Base-by-base conservation (phyloP, 257 asterid species). In the Scutellaria galericulata region DNA sequence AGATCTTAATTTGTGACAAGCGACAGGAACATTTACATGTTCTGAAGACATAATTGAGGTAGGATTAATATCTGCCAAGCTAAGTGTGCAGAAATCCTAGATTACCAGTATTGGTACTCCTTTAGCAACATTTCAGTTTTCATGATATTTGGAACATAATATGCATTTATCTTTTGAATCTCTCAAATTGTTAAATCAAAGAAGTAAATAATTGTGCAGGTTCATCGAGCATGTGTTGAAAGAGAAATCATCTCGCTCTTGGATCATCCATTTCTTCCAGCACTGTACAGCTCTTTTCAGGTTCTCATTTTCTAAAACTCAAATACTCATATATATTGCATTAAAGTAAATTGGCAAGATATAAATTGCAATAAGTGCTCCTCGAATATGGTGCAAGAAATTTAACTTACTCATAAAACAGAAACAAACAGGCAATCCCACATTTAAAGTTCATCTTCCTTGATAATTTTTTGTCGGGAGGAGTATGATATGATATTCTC, bases 221-320 rank as follows among this genome's bases (percentile, higher is more conserved):
- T 95, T 79, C 99, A 95, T 74, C 88, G 99, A 72, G 97, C 98
- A 72, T 92, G 98, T 80, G 70, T 88, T 62, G 99, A 95, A 80
- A 88, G 97, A 76, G 99, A 95, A 81, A 85, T 95, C 70, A 92
- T 95, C 71, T 85, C 98, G 22, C 84, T 84, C 74, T 86, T 95
- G 51, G 99, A 95, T 78, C 99, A 95, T 86, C 99, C 99, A 66
- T 90, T 95, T 87, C 98, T 95, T 81, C 99, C 97, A 62, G 75
- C 99, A 9, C 79, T 95, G 18, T 95, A 95, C 77, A 68, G 92
- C 76, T 95, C 99, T 48, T 95, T 92, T 82, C 94, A 95, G 99
- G 99, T 91, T 84, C 68, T 69, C 73, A 22, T 53, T 75, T 70
- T 56, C 50, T 41, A 20, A 72, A 41, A 74, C 72, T 75, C 54